Base-by-base conservation (phyloP, 169 alveolate species). In the Theileria luwenshuni region DNA sequence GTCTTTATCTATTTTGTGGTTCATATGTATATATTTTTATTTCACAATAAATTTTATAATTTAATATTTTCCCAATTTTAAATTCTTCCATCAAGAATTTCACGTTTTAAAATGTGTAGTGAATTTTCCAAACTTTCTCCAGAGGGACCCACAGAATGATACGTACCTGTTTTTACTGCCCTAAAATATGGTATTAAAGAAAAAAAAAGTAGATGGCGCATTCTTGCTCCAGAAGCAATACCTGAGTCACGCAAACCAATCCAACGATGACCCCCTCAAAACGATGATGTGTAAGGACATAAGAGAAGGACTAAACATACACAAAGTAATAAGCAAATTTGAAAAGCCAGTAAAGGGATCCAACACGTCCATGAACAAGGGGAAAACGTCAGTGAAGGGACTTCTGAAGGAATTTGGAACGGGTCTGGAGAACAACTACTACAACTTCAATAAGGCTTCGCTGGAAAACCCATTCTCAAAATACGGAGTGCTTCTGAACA, bases 401-500 rank as follows among this genome's bases (percentile, higher is more conserved):
- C 38, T 56, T 15, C n/a, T 62, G 21, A 62, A 62, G 51, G 72
- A 33, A 7, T 19, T 43, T 27, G 30, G 33, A n/a, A 23, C 15
- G 32, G 35, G 43, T 2, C 35, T 43, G 27, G 58, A 62, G 41
- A 62, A 45, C 47, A 23, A 62, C 13, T 43, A 43, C 27, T 23
- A 13, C 41, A 79, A 62, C 10, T 48, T 67, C 30, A 60, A 74
- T 62, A 79, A 71, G 42, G 67, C 48, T 15, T 60, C 83, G 19
- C 35, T 79, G 1, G 52, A 52, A 49, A 79, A 79, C 43, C 87
- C 87, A 13, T 79, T 79, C 64, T 61, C 72, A 41, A 70, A 41
- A 74, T 79, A 79, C 48, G 87, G 87, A 23, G 69, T 75, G 7
- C 48, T 70, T 15, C 84, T 76, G 6, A 61, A 77, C 27, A 65